Conservation (phyloP, 169 alveolate species). For the Sarcocystis neurona region DNA sequence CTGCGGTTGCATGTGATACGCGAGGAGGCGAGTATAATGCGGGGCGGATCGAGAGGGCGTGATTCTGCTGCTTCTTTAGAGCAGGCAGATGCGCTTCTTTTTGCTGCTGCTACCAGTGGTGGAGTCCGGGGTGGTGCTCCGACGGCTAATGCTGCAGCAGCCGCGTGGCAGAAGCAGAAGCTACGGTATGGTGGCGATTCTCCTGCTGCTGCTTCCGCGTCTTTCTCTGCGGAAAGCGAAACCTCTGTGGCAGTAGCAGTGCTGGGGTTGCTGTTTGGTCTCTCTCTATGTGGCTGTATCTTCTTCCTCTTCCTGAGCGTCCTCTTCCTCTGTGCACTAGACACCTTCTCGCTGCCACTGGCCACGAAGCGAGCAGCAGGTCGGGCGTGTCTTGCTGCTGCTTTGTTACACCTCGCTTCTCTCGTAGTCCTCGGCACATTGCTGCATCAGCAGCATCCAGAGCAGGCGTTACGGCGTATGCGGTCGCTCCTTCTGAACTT, state of each 20-base stretch:
- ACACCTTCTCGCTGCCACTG: conserved; percentile 2
- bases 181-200: no score
- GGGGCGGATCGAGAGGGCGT: no score
- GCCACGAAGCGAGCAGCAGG: conserved; percentile 28
- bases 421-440: background rate
- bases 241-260: background rate
- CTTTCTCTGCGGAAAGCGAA: background rate
- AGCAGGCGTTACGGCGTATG: no score
- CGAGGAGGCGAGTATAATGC: no score
- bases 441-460: no score
- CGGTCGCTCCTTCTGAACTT: no score
- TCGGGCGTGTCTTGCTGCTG: background rate
- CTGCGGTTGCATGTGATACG: no score
- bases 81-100: no score
- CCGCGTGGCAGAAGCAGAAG: no score
- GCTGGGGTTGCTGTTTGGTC: background rate
- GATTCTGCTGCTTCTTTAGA: no score
- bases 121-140: no score
- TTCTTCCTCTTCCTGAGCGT: background rate
- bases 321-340: background rate
- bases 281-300: background rate
- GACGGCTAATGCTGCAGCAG: no score
- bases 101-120: background rate
- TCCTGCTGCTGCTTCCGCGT: background rate
- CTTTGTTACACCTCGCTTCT: background rate